phyloP scores from a whole-genome alignment of 768 basidiomycete species.

The Glaciozyma antarctica region DNA sequence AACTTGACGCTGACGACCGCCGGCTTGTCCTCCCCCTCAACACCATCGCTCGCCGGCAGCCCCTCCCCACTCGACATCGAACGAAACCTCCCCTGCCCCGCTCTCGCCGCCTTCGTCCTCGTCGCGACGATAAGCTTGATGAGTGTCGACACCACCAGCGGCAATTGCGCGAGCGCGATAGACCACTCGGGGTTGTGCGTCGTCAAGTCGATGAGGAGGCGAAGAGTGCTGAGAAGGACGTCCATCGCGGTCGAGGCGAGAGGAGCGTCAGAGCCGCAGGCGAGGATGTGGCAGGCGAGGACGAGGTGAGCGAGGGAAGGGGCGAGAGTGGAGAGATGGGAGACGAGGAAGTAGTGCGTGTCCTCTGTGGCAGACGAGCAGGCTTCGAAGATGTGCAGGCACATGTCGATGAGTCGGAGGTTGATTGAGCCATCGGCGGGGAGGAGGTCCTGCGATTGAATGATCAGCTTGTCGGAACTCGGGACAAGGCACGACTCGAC shows the following conservation, averaged over 20 bases:
- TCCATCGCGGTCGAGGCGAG: not conserved
- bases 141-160: not conserved
- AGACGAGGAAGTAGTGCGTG: constrained; percentile 6
- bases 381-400: constrained; percentile 17
- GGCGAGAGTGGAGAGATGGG: constrained; percentile 2
- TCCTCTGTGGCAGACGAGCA: not conserved
- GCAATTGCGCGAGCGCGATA: not conserved
- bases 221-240: not conserved
- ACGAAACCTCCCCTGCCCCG: not conserved
- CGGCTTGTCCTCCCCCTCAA: not conserved
- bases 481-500: not conserved
- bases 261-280: not conserved
- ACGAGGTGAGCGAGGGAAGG: constrained; percentile 5
- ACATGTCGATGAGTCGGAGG: not conserved
- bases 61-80: not conserved
- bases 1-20: constrained; percentile 1
- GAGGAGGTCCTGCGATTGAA: constrained; percentile 8
- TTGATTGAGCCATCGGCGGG: constrained; percentile 1
- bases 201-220: constrained; percentile 3
- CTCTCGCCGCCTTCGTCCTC: not conserved
- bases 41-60: not conserved
- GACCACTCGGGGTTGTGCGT: constrained; percentile 1
- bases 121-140: not conserved
- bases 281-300: constrained; percentile 2
- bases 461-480: not conserved